Evolutionary conservation across 768 basidiomycete genomes (phyloP).

Genomic region (Glaciozyma martinii): DNA sequence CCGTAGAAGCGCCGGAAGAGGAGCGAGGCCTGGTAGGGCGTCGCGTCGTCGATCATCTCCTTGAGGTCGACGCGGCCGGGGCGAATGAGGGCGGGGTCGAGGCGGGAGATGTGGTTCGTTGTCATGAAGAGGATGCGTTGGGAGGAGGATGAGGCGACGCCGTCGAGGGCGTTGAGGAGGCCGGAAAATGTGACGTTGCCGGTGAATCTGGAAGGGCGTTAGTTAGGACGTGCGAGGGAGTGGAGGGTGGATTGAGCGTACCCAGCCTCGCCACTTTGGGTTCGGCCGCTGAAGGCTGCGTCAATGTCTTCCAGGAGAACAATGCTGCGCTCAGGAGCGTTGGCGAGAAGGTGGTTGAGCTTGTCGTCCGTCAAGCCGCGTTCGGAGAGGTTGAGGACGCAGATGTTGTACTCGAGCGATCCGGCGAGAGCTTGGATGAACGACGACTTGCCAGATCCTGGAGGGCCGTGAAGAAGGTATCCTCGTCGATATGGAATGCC

Average conservation of each 20-base stretch:
- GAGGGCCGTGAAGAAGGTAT: slow-evolving; percentile 89
- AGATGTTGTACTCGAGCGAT: slow-evolving; percentile 85
- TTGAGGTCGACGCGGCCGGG: slow-evolving; percentile 89
- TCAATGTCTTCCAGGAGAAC: slow-evolving; percentile 97
- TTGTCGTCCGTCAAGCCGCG: slow-evolving; percentile 95
- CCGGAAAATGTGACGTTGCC: slow-evolving; percentile 96
- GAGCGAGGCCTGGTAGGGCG: slow-evolving; percentile 62
- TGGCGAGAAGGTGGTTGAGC: slow-evolving; percentile 81
- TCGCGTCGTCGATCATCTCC: slow-evolving; percentile 76
- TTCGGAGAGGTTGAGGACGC: slow-evolving; percentile 88
- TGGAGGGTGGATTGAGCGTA: slow-evolving; percentile 41
- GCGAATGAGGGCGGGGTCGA: slow-evolving; percentile 90
- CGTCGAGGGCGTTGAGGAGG: slow-evolving; percentile 90
- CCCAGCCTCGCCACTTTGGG: slow-evolving; percentile 87
- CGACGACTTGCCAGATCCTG: slow-evolving; percentile 96
- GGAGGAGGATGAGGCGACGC: slow-evolving; percentile 84
- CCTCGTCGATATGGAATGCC: slow-evolving; percentile 96
- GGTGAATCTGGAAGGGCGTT: slow-evolving; percentile 58
- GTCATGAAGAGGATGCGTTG: slow-evolving; percentile 99
- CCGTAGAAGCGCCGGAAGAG: slow-evolving; percentile 82
- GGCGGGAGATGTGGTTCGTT: slow-evolving; percentile 81
- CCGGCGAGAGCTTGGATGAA: slow-evolving; percentile 97
- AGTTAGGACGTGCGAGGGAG: background rate
- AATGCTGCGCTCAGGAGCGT: slow-evolving; percentile 84
- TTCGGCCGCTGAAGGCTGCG: slow-evolving; percentile 88